Evolutionary conservation across 1,284 basidiomycete species (phyloP), one percentile per base, ranked within the genome.

Genomic region (Vanrija sp.): DNA sequence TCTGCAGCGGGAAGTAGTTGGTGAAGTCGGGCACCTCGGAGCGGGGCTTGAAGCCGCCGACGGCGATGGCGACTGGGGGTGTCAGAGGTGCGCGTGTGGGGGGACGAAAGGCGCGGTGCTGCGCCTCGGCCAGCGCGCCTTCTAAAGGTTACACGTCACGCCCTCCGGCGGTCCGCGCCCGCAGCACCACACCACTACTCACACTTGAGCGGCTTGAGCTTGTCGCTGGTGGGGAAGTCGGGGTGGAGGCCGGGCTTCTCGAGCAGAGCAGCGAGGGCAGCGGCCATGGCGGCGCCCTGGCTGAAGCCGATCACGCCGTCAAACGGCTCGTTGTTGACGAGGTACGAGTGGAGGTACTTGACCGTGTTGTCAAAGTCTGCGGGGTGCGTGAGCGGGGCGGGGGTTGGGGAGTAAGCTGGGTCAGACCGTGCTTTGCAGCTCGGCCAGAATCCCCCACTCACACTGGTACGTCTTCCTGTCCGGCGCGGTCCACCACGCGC

Each of bases 221-320:
- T 86, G 84, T 40, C 84, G 82, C 44, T 85, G 65, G 62, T 83
- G 65, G 51, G 76, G 69, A 90, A 90, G n/a, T 81, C 74, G 1
- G 86, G 83, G 66, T 86, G 83, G 5, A 80, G 61, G 12, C 82
- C 71, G 1, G 83, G 83, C 55, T 78, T 79, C 65, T 83, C 82
- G 29, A 83, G 75, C 69, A 91, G 70, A 40, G 88, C 86, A 45
- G 86, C 76, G 38, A 91, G 77, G 23, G 90, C 68, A 6, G 84
- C 85, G 29, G 88, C 89, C 78, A 91, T 83, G 10, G 83, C 84
- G 16, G 86, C 89, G 28, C 90, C 90, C 77, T 93, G 89, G 57
- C 87, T 88, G 74, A 90, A 91, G 5, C 89, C 89, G 68, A 93
- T 84, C 14, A 92, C 81, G 34, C 90, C 90, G 54, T 80, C 76